Percentiles rank a stretch among this genome's conserved stretches.
These are phyloP conservation scores for Linnemannia exigua DNA, from an alignment of 192 early-diverging fungal genomes.

Conservation along the genomic window DNA sequence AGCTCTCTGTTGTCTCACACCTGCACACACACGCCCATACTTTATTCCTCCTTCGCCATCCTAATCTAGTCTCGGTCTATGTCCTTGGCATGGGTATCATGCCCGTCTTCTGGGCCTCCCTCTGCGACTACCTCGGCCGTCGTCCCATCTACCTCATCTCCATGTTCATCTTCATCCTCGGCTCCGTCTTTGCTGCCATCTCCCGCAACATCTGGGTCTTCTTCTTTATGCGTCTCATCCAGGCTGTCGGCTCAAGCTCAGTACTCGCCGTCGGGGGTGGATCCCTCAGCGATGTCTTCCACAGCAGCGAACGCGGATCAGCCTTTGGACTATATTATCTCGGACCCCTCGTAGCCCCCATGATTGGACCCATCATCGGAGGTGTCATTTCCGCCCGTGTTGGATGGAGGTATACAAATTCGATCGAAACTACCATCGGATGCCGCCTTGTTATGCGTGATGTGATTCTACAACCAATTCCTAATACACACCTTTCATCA, in stretches of 20 bases:
- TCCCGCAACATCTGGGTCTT: constrained; percentile 55
- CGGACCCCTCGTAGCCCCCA: constrained; percentile 52
- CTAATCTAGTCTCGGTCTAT: constrained; percentile 43
- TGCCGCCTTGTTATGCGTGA: neutral
- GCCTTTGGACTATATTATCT: constrained; percentile 56
- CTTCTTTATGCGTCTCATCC: constrained; percentile 55
- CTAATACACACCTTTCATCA: neutral
- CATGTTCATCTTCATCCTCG: constrained; percentile 50
- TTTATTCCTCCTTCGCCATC: neutral
- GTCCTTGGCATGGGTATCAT: constrained; percentile 30
- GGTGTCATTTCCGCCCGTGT: constrained; percentile 36
- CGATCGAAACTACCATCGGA: neutral
- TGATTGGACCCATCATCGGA: constrained; percentile 60
- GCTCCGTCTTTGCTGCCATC: constrained; percentile 47
- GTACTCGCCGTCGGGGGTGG: constrained; percentile 55
- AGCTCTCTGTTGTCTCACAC: neutral
- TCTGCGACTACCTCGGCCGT: constrained; percentile 51
- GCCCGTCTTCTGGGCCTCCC: constrained; percentile 56
- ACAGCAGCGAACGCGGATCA: constrained; percentile 49
- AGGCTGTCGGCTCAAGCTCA: constrained; percentile 52
- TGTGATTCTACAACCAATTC: no score
- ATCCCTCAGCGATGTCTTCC: constrained; percentile 54
- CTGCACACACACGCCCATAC: no score
- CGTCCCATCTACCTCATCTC: constrained; percentile 58
- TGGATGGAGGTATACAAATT: constrained; percentile 38